Evolutionary conservation across 2,329 filamentous ascomycete species (phyloP), one percentile per base, ranked within the genome.

Genomic region (Phialophora expanda): DNA sequence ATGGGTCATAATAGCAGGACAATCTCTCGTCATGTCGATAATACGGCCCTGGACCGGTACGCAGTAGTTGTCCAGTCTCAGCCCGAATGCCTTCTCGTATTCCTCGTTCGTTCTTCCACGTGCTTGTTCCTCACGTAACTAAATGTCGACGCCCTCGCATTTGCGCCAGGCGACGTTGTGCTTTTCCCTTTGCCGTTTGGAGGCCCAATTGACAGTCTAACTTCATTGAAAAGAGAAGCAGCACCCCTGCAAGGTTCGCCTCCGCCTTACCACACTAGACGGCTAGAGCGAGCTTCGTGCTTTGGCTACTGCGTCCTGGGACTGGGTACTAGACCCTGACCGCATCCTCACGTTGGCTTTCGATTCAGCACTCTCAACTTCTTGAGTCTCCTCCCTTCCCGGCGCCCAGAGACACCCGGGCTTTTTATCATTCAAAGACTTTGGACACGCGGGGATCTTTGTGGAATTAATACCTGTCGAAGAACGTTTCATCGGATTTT

Each of bases 181-280:
- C 48, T 28, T 12, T 51, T 58, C 44, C 56, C 48, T 17, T 26
- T 5, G 38, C 56, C 56, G 20, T 59, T 48, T 59, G 56, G 24
- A 48, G 41, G 14, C 30, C 38, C 56, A n/a, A 58, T 50, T 58
- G 56, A 30, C 41, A 32, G 56, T 9, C 56, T 34, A 59, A 14
- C 44, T 59, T 28, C 56, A 28, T 17, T 8, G 51, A 26, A n/a
- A 51, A 34, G 58, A 41, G 58, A 34, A 51, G 28, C 58, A 38
- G n/a, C 44, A 41, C 17, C 48, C 28, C 58, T 38, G 48, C 58
- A 61, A 61, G 58, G 30, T 51, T 56, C 30, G 60, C 51, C 64
- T 66, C 64, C 64, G 64, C 64, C 64, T 51, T 66, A 63, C 50
- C 50, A 59, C 48, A 60, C 63, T 65, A 65, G 44, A 61, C 32